Conservation (phyloP, 257 asterid genomes). For the Solanum arcanum region DNA sequence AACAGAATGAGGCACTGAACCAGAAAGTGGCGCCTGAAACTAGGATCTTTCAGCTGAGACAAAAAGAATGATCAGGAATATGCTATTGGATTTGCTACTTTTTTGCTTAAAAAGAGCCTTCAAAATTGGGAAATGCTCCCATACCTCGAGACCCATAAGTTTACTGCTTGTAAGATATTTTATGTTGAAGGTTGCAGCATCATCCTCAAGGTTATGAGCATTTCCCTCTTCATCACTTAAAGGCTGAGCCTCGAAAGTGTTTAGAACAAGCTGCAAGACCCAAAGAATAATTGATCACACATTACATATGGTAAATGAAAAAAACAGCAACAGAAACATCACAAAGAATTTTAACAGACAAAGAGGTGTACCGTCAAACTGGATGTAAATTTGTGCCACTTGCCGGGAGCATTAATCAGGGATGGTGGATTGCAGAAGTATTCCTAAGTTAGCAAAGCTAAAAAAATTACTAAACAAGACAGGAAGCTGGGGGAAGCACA, state of each 20-base stretch:
- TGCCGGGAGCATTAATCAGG: conserved; percentile 51
- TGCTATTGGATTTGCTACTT: not conserved
- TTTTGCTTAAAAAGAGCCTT: not conserved
- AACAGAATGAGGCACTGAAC: conserved; percentile 95
- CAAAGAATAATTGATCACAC: conserved; percentile 3
- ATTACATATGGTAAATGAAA: not conserved
- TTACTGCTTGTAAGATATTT: conserved; percentile 96
- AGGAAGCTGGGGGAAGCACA: not conserved
- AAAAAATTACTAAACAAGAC: not conserved
- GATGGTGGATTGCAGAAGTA: conserved; percentile 81
- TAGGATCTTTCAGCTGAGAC: conserved; percentile 89
- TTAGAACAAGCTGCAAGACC: conserved; percentile 58
- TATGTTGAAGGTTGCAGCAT: conserved; percentile 82
- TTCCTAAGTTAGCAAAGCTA: conserved; percentile 43
- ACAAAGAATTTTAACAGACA: not conserved
- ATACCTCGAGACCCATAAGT: conserved; percentile 95
- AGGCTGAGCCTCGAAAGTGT: conserved; percentile 94
- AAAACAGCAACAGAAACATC: not conserved
- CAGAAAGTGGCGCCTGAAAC: conserved; percentile 88
- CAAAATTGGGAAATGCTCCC: conserved; percentile 2
- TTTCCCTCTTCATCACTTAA: conserved; percentile 86
- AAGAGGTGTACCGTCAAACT: conserved; percentile 49
- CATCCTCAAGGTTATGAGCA: conserved; percentile 76
- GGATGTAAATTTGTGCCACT: conserved; percentile 87
- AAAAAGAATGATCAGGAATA: conserved; percentile 2